phyloP scores from a whole-genome alignment of 2,329 filamentous ascomycete genomes.

The Claviceps sp. region DNA sequence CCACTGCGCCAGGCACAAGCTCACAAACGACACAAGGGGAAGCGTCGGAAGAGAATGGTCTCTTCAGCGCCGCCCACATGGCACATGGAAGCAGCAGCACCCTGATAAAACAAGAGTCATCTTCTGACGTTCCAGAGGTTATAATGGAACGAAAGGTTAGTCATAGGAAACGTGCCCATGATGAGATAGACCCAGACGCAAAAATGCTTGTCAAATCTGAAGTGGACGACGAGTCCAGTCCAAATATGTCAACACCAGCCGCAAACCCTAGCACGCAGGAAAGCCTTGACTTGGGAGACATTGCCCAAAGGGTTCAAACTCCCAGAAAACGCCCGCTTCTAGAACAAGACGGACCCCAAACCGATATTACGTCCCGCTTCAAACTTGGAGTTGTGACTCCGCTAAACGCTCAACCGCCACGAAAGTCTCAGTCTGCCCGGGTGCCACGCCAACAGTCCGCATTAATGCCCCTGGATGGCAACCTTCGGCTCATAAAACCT shows the following conservation, averaged over 20 bases:
- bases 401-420: background rate
- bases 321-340: conserved; percentile 21
- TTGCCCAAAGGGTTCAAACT: conserved; percentile 19
- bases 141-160: conserved; percentile 35
- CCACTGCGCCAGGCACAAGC: conserved; percentile 5
- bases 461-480: conserved; percentile 25
- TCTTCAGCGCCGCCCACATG: conserved; percentile 14
- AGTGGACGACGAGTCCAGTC: conserved; percentile 15
- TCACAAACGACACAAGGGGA: conserved; percentile 19
- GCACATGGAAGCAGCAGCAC: conserved; percentile 5
- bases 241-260: conserved; percentile 11
- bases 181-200: conserved; percentile 11
- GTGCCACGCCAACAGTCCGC: conserved; percentile 14
- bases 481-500: conserved; percentile 15
- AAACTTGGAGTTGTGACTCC: conserved; percentile 1
- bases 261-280: conserved; percentile 29
- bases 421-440: background rate
- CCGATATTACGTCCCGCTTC: background rate
- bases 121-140: conserved; percentile 38
- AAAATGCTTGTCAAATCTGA: conserved; percentile 30
- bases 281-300: conserved; percentile 42
- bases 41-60: conserved; percentile 9
- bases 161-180: conserved; percentile 29
- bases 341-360: conserved; percentile 8
- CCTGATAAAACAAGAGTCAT: conserved; percentile 36